phyloP scores from a whole-genome alignment of 2,329 filamentous ascomycete species.

The Phoma sp. region DNA sequence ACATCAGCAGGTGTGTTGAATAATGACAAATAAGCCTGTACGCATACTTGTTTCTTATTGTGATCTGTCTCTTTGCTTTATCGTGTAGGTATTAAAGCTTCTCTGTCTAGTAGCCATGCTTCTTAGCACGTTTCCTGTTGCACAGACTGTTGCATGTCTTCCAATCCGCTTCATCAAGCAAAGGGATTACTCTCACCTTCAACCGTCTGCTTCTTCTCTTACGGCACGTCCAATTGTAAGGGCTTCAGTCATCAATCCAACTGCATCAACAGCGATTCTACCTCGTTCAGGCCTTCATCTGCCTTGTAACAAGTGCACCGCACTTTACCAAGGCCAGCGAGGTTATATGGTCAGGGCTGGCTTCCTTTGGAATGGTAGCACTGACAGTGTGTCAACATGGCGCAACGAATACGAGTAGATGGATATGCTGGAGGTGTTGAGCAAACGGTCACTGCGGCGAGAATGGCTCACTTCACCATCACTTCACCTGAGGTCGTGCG shows the following conservation, averaged over 20 bases:
- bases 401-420: no score
- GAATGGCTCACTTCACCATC: constrained; percentile 8
- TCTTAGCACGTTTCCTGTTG: neutral
- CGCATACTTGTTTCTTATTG: neutral
- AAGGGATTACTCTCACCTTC: neutral
- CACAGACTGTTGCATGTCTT: neutral
- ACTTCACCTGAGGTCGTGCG: neutral
- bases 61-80: neutral
- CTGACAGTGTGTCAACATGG: neutral
- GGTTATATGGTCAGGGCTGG: neutral
- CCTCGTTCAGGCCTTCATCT: neutral
- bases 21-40: neutral
- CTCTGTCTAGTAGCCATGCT: neutral
- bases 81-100: neutral
- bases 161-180: neutral
- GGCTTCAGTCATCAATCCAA: no score
- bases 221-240: no score
- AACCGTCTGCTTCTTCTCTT: neutral
- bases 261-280: neutral
- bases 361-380: neutral
- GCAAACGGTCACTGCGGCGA: neutral
- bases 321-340: neutral
- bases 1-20: neutral
- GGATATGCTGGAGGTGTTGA: neutral
- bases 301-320: neutral